phyloP scores from a whole-genome alignment of 2,329 filamentous ascomycete species.

The Rhynchosporium graminicola region DNA sequence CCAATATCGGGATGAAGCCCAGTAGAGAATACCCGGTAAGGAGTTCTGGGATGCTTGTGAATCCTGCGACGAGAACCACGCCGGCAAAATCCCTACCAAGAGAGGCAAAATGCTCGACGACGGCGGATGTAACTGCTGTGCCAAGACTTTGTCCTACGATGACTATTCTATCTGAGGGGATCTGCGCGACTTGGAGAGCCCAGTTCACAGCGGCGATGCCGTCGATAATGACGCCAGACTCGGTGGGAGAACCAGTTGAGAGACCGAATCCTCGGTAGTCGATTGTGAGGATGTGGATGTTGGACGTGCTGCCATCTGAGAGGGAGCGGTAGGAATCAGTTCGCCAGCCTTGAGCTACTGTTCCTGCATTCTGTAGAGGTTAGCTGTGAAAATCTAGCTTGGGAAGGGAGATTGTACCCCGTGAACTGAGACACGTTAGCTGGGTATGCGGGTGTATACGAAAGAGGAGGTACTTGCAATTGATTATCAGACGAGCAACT shows the following conservation, averaged over 20 bases:
- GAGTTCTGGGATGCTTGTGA: slow-evolving; percentile 72
- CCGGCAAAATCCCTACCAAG: slow-evolving; percentile 71
- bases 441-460: not conserved
- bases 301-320: slow-evolving; percentile 66
- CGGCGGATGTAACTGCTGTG: slow-evolving; percentile 77
- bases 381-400: slow-evolving; percentile 15
- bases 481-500: slow-evolving; percentile 62
- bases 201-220: slow-evolving; percentile 73
- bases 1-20: slow-evolving; percentile 78
- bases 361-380: slow-evolving; percentile 71
- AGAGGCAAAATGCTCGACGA: slow-evolving; percentile 67
- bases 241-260: slow-evolving; percentile 77
- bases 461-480: slow-evolving; percentile 50
- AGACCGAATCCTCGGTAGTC: slow-evolving; percentile 89
- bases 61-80: slow-evolving; percentile 76
- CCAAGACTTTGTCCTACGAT: slow-evolving; percentile 86
- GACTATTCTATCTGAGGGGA: slow-evolving; percentile 72
- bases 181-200: slow-evolving; percentile 61
- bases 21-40: slow-evolving; percentile 74
- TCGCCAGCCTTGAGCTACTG: slow-evolving; percentile 76
- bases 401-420: slow-evolving; percentile 50
- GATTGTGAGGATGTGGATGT: slow-evolving; percentile 80
- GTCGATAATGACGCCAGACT: slow-evolving; percentile 79
- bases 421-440: slow-evolving; percentile 52
- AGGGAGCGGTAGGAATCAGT: slow-evolving; percentile 77